phyloP scores from a whole-genome alignment of 352 stramenopile species.

The Thalassiosira sp. region DNA sequence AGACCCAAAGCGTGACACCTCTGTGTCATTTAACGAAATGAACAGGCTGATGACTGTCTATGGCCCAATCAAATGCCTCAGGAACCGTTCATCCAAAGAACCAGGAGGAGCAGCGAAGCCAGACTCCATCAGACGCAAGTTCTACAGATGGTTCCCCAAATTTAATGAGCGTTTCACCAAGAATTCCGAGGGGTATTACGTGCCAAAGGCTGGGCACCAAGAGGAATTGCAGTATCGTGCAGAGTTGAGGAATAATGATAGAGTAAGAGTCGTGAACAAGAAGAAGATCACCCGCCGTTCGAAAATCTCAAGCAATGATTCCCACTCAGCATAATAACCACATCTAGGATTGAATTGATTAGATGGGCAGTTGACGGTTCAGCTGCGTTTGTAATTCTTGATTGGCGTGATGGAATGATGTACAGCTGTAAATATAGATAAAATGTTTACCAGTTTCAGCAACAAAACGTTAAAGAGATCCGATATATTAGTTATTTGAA shows the following conservation, averaged over 20 bases:
- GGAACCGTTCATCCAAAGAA: conserved; percentile 13
- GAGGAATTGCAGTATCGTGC: conserved; percentile 43
- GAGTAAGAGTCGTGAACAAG: conserved; percentile 13
- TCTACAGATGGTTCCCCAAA: conserved; percentile 55
- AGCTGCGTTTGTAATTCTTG: background rate
- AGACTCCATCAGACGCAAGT: conserved; percentile 48
- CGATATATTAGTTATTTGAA: background rate
- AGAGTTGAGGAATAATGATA: conserved; percentile 41
- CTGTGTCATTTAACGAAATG: conserved; percentile 43
- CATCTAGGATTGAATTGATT: background rate
- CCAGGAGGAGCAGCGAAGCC: conserved; percentile 15
- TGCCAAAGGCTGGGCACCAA: conserved; percentile 39
- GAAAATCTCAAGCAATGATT: background rate
- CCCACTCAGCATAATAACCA: background rate
- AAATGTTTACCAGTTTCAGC: no score
- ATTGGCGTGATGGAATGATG: background rate
- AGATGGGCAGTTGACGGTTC: background rate
- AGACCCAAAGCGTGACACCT: conserved; percentile 21
- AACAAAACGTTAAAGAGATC: background rate
- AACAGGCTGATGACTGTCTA: conserved; percentile 47
- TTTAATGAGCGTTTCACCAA: conserved; percentile 37
- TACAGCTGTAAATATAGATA: no score
- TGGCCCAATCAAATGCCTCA: conserved; percentile 34
- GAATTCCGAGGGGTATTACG: conserved; percentile 28
- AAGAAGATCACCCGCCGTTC: conserved; percentile 12